Base-by-base conservation (phyloP, 2,329 filamentous ascomycete species). In the Epichloe uncinata region DNA sequence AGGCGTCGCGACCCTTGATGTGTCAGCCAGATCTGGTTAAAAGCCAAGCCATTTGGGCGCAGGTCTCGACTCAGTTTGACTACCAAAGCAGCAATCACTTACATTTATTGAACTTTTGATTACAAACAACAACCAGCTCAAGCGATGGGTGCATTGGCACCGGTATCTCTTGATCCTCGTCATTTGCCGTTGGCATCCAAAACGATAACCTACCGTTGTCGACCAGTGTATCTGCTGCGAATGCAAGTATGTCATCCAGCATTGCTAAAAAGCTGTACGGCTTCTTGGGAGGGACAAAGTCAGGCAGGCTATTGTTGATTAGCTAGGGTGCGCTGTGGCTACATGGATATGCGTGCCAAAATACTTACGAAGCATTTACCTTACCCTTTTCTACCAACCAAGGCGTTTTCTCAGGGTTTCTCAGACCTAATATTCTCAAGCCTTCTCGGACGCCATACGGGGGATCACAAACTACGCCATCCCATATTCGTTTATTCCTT, bases 401-500 rank as follows among this genome's bases (percentile, higher is more conserved):
- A 1, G 74, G 70, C 4, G 68, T 71, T 58, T 78, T 82, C 48
- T 74, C 74, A 0, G 78, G 76, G 58, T 93, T 82, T 54, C 83
- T 80, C 49, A 79, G 77, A 1, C 93, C 93, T 0, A 98, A 73
- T 2, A 98, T 91, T 60, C 86, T 86, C 52, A 97, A 67, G 0
- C 93, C 93, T 66, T 98, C 93, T 45, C 93, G 77, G 5, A 98
- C 89, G 2, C 93, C 93, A 62, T 98, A 98, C 0, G 93, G 93
- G 93, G 93, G 93, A 68, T 98, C 93, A 60, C 90, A 97, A 6
- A 97, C 74, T 52, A 98, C 95, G 4, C 87, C 90, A 65, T 98
- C 90, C 52, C 97, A 80, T 56, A 84, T 76, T 47, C 78, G 65
- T n/a, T 60, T 64, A 33, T 65, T 60, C 34, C 66, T 67, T 42